Percentiles rank a stretch among this genome's conserved stretches.
These are phyloP conservation scores for Periconia macrospinosa DNA, from an alignment of 2,329 filamentous ascomycete species.

Conservation along the genomic window DNA sequence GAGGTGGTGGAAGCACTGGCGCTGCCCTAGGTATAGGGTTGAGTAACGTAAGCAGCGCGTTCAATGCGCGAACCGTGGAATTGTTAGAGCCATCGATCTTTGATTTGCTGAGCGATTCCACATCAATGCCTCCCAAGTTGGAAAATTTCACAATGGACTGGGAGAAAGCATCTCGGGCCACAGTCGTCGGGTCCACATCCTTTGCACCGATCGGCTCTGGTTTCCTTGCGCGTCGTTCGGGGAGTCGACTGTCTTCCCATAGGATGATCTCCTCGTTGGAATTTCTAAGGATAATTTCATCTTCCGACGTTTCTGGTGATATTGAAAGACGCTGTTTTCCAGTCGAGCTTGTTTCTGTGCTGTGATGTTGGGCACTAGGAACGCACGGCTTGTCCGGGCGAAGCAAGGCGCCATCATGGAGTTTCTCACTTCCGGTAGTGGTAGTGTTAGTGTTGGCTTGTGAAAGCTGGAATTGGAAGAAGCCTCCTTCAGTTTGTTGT, in stretches of 20 bases:
- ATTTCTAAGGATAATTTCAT: neutral
- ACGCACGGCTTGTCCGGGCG: conserved; percentile 1
- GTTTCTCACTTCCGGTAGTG: conserved; percentile 7
- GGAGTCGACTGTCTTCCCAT: neutral
- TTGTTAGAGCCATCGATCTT: neutral
- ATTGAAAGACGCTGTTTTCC: neutral
- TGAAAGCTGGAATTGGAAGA: conserved; percentile 38
- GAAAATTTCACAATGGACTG: conserved; percentile 7
- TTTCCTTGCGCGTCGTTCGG: neutral
- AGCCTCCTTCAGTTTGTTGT: conserved; percentile 19
- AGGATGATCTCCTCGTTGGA: neutral
- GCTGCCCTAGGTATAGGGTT: neutral
- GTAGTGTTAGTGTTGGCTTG: conserved; percentile 18
- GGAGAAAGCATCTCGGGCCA: conserved; percentile 41
- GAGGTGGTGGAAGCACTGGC: neutral
- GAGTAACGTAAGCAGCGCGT: neutral
- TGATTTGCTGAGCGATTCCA: neutral
- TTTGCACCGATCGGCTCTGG: conserved; percentile 12
- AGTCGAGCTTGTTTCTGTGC: neutral
- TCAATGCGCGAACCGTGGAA: neutral
- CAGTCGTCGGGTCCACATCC: conserved; percentile 23
- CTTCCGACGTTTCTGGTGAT: conserved; percentile 11
- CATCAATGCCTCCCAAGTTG: neutral
- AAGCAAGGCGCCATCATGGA: conserved; percentile 6
- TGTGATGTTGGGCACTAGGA: neutral